Conservation (phyloP, 352 stramenopile species). For the Paralagenidium karlingii region DNA sequence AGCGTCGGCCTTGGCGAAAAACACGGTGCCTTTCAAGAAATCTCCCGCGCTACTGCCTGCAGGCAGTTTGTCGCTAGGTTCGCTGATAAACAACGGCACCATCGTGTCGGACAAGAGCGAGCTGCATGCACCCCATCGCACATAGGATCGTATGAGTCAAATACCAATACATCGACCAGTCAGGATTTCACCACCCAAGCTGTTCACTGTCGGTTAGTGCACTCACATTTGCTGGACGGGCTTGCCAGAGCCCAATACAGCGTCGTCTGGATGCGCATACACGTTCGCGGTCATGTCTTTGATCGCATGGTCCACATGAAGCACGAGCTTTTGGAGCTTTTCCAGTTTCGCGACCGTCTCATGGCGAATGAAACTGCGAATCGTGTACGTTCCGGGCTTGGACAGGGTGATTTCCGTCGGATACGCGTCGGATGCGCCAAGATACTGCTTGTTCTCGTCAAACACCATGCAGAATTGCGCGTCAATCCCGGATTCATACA, state of each 20-base stretch:
- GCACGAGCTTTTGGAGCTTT: slow-evolving; percentile 67
- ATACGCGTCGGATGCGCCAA: slow-evolving; percentile 77
- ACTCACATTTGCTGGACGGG: slow-evolving; percentile 31
- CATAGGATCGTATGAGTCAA: too few species aligned
- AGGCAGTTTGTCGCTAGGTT: slow-evolving; percentile 67
- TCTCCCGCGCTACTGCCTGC: slow-evolving; percentile 37
- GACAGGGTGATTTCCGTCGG: slow-evolving; percentile 52
- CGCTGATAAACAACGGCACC: slow-evolving; percentile 58
- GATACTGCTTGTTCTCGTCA: slow-evolving; percentile 89
- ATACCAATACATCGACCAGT: background rate
- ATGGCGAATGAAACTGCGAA: slow-evolving; percentile 67
- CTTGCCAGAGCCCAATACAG: slow-evolving; percentile 34
- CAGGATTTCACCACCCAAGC: background rate
- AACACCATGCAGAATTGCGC: slow-evolving; percentile 90
- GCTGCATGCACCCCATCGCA: background rate
- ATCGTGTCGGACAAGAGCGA: slow-evolving; percentile 34
- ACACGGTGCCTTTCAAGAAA: slow-evolving; percentile 44
- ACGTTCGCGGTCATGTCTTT: slow-evolving; percentile 54
- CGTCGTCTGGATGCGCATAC: slow-evolving; percentile 55
- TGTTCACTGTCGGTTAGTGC: too few species aligned
- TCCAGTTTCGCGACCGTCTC: slow-evolving; percentile 75
- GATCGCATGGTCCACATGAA: slow-evolving; percentile 58
- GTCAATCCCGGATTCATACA: slow-evolving; percentile 92
- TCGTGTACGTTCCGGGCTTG: slow-evolving; percentile 79
- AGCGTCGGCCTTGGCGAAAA: slow-evolving; percentile 67